Conservation (phyloP, 2,329 filamentous ascomycete species). For the Trichophyton equinum region DNA sequence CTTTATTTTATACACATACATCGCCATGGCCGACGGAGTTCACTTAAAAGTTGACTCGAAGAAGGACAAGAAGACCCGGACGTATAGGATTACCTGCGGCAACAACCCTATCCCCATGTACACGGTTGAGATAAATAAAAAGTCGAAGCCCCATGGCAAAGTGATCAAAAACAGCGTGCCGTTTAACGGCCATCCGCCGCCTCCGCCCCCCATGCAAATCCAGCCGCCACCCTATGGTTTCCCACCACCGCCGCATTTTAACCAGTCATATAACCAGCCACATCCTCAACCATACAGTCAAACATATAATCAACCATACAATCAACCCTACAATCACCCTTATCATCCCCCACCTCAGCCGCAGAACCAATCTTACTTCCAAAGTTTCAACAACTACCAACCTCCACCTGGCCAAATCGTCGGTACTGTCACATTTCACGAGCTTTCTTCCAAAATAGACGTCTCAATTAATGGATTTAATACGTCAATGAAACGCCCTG, state of each 20-base stretch:
- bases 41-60: background rate
- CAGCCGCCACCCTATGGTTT: background rate
- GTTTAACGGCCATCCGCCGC: background rate
- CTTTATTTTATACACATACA: background rate
- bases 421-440: slow-evolving; percentile 11
- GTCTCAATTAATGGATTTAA: slow-evolving; percentile 5
- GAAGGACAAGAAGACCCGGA: background rate
- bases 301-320: background rate
- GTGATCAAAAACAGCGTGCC: background rate
- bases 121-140: slow-evolving; percentile 7
- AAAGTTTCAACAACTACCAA: slow-evolving; percentile 1
- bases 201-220: background rate
- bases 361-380: background rate
- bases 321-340: background rate
- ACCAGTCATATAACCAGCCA: slow-evolving; percentile 1
- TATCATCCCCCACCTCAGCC: background rate
- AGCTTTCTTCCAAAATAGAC: slow-evolving; percentile 13
- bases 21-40: background rate
- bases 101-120: slow-evolving; percentile 9
- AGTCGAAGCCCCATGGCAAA: slow-evolving; percentile 9
- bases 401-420: slow-evolving; percentile 4
- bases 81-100: slow-evolving; percentile 5
- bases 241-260: background rate
- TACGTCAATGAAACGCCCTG: slow-evolving; percentile 11
- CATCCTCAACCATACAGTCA: background rate